phyloP scores from a whole-genome alignment of 108 stramenopile genomes.

The Fistulifera solaris region DNA sequence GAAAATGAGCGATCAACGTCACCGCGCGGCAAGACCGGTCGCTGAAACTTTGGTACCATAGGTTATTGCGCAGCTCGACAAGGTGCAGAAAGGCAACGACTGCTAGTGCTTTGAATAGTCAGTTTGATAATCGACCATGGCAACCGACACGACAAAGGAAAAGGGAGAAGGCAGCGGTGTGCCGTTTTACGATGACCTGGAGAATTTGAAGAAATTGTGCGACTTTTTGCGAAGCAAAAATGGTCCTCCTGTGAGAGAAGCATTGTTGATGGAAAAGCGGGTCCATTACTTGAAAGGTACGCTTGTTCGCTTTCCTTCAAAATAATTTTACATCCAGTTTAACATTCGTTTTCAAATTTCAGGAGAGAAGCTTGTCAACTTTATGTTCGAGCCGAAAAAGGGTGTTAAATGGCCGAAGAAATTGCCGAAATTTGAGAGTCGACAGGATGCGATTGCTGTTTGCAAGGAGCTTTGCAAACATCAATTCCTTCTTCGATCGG shows the following conservation, averaged over 20 bases:
- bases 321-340: neutral
- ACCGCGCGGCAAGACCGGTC: no score
- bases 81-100: no score
- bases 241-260: slow-evolving; percentile 83
- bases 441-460: slow-evolving; percentile 74
- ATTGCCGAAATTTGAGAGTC: slow-evolving; percentile 70
- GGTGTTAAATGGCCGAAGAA: slow-evolving; percentile 86
- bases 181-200: slow-evolving; percentile 70
- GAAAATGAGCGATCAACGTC: no score
- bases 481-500: slow-evolving; percentile 89
- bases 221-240: slow-evolving; percentile 71
- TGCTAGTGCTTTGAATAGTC: no score
- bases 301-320: slow-evolving; percentile 8
- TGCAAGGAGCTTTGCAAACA: slow-evolving; percentile 74
- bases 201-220: slow-evolving; percentile 78
- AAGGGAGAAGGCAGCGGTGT: neutral
- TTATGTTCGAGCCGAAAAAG: slow-evolving; percentile 85
- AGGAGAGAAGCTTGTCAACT: slow-evolving; percentile 94
- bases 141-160: no score
- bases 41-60: no score
- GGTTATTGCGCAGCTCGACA: no score
- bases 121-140: no score
- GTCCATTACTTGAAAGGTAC: slow-evolving; percentile 96
- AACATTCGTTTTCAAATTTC: neutral
- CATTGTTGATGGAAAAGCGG: slow-evolving; percentile 89